Conservation (phyloP, 2,329 filamentous ascomycete genomes). For the Byssoonygena ceratinophila region DNA sequence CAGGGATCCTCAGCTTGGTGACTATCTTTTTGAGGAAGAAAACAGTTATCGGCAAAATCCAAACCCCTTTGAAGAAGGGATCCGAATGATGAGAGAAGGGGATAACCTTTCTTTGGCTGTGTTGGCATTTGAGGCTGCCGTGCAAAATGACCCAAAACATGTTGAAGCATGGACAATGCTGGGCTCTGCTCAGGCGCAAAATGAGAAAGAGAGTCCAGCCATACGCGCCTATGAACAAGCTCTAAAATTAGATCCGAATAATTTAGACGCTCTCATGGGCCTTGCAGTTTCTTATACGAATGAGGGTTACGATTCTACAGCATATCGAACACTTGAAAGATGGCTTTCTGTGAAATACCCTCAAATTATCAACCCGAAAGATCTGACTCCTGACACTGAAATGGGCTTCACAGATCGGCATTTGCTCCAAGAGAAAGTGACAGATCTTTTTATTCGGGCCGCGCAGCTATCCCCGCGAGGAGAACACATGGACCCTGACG, state of each 20-base stretch:
- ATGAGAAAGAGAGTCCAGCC: constrained; percentile 94
- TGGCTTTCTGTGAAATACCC: constrained; percentile 97
- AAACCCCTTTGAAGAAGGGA: constrained; percentile 85
- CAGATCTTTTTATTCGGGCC: constrained; percentile 78
- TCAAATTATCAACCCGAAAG: constrained; percentile 59
- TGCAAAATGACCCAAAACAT: constrained; percentile 78
- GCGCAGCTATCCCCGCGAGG: constrained; percentile 86
- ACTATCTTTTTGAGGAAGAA: constrained; percentile 90
- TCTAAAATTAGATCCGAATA: constrained; percentile 74
- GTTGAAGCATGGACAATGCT: constrained; percentile 89
- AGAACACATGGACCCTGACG: constrained; percentile 94
- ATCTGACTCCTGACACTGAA: constrained; percentile 61
- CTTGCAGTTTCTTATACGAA: constrained; percentile 96
- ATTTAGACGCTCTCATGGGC: constrained; percentile 84
- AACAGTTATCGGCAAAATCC: constrained; percentile 73
- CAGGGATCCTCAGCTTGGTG: constrained; percentile 67
- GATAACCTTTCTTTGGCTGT: constrained; percentile 90
- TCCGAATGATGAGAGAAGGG: constrained; percentile 84
- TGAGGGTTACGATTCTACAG: constrained; percentile 94
- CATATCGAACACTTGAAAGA: constrained; percentile 88
- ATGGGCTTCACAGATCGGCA: constrained; percentile 91
- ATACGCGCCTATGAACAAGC: constrained; percentile 90
- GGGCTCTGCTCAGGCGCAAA: constrained; percentile 87
- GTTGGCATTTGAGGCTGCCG: constrained; percentile 88
- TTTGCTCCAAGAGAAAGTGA: constrained; percentile 79